These are phyloP conservation scores for Eimeria falciformis DNA, from an alignment of 169 alveolate species.

Conservation along the genomic window DNA sequence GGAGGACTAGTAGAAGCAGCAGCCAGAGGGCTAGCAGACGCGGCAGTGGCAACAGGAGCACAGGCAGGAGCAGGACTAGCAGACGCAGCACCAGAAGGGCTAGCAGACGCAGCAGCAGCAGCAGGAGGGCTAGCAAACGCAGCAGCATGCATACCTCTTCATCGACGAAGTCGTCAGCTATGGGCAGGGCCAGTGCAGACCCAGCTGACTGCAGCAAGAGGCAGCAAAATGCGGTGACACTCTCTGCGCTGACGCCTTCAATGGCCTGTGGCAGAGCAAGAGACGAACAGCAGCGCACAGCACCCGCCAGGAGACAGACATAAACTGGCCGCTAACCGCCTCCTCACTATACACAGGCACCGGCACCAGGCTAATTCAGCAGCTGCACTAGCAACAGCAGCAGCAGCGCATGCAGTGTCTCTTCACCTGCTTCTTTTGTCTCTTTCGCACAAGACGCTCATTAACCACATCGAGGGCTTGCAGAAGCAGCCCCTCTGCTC, in stretches of 20 bases:
- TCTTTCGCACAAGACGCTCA: constrained; percentile 18
- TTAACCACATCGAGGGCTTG: constrained; percentile 28
- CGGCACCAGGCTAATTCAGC: background rate
- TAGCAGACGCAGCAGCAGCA: no score
- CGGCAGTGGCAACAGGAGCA: no score
- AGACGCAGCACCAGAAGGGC: no score
- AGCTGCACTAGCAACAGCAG: constrained; percentile 27
- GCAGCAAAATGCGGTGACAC: constrained; percentile 20
- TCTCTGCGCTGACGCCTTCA: constrained; percentile 29
- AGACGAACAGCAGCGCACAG: background rate
- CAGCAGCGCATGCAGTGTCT: background rate
- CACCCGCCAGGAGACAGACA: background rate
- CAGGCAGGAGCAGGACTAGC: no score
- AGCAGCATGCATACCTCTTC: constrained; percentile 22
- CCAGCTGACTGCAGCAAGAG: constrained; percentile 48
- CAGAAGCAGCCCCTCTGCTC: constrained; percentile 50
- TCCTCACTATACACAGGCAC: background rate
- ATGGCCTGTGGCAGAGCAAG: constrained; percentile 38
- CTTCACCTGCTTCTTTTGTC: constrained; percentile 17
- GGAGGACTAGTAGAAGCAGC: no score
- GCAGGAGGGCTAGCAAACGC: no score
- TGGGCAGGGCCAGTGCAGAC: constrained; percentile 16
- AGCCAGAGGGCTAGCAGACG: no score
- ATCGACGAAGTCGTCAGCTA: background rate
- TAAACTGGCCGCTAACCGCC: background rate